Percentiles rank a stretch among this genome's conserved stretches.
Conservation (phyloP, 768 basidiomycete species). For the Terana coerulea region DNA sequence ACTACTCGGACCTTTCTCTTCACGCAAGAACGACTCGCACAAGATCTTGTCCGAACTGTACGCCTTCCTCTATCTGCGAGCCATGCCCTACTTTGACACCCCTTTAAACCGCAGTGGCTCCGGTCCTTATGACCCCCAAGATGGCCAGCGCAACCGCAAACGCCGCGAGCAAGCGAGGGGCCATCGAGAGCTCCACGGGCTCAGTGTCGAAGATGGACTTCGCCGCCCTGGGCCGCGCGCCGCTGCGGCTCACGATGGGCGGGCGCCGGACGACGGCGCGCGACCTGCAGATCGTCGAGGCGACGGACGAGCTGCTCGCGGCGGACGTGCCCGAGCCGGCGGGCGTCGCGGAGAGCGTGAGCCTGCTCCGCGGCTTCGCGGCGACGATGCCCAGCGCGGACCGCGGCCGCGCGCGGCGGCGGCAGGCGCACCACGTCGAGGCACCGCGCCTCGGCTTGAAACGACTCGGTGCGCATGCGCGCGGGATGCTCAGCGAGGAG, state of each 20-base stretch:
- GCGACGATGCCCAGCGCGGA: constrained; percentile 93
- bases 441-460: constrained; percentile 74
- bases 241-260: constrained; percentile 62
- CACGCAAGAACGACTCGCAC: constrained; percentile 61
- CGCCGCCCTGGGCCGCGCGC: constrained; percentile 76
- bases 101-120: constrained; percentile 54
- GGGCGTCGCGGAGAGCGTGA: constrained; percentile 68
- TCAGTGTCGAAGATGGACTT: constrained; percentile 56
- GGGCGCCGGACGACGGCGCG: constrained; percentile 72
- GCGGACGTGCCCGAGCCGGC: constrained; percentile 69
- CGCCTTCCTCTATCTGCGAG: constrained; percentile 24
- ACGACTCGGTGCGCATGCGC: constrained; percentile 71
- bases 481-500: constrained; percentile 61
- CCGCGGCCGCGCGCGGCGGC: constrained; percentile 65
- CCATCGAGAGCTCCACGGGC: constrained; percentile 31
- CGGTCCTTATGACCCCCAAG: constrained; percentile 85
- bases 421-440: constrained; percentile 79
- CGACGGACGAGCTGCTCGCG: constrained; percentile 69
- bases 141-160: constrained; percentile 72
- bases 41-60: constrained; percentile 75
- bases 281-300: constrained; percentile 82
- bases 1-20: constrained; percentile 62
- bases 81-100: background rate
- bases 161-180: constrained; percentile 49
- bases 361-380: constrained; percentile 86